These are phyloP conservation scores for Syzygium malaccense DNA, from an alignment of 441 rosid genomes.

Conservation along the genomic window DNA sequence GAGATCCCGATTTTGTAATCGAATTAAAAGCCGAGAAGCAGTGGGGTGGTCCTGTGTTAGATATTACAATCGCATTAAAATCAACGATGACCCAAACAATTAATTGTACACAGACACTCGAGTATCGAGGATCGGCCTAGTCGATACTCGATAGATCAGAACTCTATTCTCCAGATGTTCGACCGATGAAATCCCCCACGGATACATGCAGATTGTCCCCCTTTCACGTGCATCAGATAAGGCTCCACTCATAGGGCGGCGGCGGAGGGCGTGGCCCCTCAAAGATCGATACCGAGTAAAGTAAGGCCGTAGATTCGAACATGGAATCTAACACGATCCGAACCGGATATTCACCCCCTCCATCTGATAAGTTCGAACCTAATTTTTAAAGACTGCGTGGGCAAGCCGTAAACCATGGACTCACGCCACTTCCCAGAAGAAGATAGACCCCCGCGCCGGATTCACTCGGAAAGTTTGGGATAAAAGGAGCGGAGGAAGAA, in stretches of 20 bases:
- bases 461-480: not conserved
- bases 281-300: not conserved
- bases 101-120: not conserved
- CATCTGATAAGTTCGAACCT: not conserved
- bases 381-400: not conserved
- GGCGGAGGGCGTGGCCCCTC: accelerated
- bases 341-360: not conserved
- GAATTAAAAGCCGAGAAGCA: not conserved
- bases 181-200: accelerated
- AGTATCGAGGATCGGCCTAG: not conserved
- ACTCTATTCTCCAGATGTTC: accelerated
- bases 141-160: not conserved
- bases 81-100: not conserved
- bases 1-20: not conserved
- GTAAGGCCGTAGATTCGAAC: accelerated
- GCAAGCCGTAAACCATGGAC: not conserved
- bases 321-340: not conserved
- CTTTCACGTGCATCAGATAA: accelerated
- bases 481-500: accelerated
- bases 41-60: not conserved
- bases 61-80: accelerated
- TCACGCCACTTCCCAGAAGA: not conserved
- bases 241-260: accelerated
- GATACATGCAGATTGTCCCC: accelerated
- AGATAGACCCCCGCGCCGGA: not conserved